Evolutionary conservation across 441 rosid genomes (phyloP).

Genomic region (Aleurites moluccanus): DNA sequence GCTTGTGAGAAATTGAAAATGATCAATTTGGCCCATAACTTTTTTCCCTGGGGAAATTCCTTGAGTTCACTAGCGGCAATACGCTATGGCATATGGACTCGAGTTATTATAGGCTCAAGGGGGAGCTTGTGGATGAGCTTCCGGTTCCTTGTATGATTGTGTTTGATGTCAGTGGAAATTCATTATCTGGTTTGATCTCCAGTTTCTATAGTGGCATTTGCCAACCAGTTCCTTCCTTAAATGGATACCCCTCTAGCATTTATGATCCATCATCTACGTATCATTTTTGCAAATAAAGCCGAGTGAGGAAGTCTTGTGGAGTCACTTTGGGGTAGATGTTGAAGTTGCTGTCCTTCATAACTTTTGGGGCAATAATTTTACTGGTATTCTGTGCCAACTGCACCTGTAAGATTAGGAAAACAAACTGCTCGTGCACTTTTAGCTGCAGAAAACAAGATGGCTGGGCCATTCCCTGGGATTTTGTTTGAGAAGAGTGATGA

Average conservation of each 20-base stretch:
- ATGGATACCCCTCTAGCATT: slow-evolving; percentile 19
- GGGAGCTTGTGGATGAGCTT: slow-evolving; percentile 45
- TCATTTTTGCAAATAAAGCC: slow-evolving; percentile 35
- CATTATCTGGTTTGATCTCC: slow-evolving; percentile 52
- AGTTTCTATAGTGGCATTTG: slow-evolving; percentile 36
- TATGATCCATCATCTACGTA: slow-evolving; percentile 38
- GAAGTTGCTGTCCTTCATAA: slow-evolving; percentile 41
- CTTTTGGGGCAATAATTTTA: slow-evolving; percentile 50
- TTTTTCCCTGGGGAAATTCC: slow-evolving; percentile 46
- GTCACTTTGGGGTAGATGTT: slow-evolving; percentile 22
- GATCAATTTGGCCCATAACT: slow-evolving; percentile 52
- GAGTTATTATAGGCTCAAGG: slow-evolving; percentile 44
- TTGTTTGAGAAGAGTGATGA: slow-evolving; percentile 45
- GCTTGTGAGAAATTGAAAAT: slow-evolving; percentile 52
- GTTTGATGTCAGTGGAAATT: slow-evolving; percentile 52
- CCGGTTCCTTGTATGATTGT: slow-evolving; percentile 59
- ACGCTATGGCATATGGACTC: slow-evolving; percentile 48
- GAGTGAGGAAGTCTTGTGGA: slow-evolving; percentile 26
- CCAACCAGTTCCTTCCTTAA: slow-evolving; percentile 25
- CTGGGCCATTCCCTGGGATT: slow-evolving; percentile 50
- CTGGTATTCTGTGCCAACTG: slow-evolving; percentile 46
- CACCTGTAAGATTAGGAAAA: slow-evolving; percentile 38
- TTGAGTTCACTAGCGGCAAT: slow-evolving; percentile 37
- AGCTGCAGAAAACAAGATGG: slow-evolving; percentile 50
- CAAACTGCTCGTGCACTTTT: slow-evolving; percentile 44